Conservation (phyloP, 768 basidiomycete genomes). For the Podaxis sp. region DNA sequence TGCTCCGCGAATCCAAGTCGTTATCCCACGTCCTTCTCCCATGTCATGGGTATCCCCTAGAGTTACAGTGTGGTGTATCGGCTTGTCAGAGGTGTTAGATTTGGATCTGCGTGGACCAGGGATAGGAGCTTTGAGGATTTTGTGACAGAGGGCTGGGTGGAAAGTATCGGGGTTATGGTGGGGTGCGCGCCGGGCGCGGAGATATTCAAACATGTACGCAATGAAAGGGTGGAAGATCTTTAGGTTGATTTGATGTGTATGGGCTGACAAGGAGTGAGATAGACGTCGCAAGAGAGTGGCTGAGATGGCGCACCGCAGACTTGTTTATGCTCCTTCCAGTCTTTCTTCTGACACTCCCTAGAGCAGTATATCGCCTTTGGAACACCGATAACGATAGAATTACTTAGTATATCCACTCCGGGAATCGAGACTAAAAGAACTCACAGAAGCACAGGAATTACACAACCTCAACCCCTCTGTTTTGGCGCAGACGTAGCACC, state of each 20-base stretch:
- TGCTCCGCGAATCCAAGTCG: not conserved
- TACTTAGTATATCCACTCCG: no score
- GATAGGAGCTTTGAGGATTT: slow-evolving; percentile 16
- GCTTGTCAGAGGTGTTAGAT: slow-evolving; percentile 26
- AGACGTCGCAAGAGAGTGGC: not conserved
- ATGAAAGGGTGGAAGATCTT: slow-evolving; percentile 33
- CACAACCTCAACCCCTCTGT: not conserved
- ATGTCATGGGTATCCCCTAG: not conserved
- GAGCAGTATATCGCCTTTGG: slow-evolving; percentile 14
- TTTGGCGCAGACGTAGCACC: not conserved
- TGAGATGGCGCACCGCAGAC: slow-evolving; percentile 4
- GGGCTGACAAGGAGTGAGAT: slow-evolving; percentile 21
- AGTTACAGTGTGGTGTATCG: not conserved
- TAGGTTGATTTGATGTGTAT: slow-evolving; percentile 37
- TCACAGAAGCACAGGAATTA: not conserved
- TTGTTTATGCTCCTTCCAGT: slow-evolving; percentile 16
- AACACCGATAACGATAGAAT: no score
- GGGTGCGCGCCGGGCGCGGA: slow-evolving; percentile 14
- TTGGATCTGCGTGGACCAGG: not conserved
- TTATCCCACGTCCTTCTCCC: not conserved
- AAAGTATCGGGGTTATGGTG: slow-evolving; percentile 12
- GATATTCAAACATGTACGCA: slow-evolving; percentile 25
- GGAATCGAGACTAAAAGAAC: not conserved
- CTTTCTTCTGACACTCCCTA: slow-evolving; percentile 14
- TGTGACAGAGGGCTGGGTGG: slow-evolving; percentile 16